These are phyloP conservation scores for Geotrichum europaeum DNA, from an alignment of 1,139 yeast species.

Conservation along the genomic window DNA sequence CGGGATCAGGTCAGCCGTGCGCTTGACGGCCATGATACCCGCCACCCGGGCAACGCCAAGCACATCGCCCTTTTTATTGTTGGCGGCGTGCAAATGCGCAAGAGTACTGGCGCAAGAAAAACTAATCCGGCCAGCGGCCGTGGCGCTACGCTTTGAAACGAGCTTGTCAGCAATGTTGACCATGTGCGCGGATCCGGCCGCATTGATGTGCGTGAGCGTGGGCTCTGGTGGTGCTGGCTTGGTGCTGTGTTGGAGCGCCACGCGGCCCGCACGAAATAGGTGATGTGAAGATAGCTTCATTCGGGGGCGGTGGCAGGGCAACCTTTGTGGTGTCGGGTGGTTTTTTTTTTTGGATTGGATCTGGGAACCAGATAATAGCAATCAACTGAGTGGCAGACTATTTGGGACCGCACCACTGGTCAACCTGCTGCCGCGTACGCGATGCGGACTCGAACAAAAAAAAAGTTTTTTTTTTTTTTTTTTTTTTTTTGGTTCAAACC, in stretches of 20 bases:
- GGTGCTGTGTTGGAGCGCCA: not conserved
- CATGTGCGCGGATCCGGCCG: slow-evolving; percentile 44
- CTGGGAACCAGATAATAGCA: no score
- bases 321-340: no score
- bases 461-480: no score
- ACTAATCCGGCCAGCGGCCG: slow-evolving; percentile 39
- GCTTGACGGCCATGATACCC: slow-evolving; percentile 47
- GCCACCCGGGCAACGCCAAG: slow-evolving; percentile 43
- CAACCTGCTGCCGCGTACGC: no score
- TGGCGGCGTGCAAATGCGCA: slow-evolving; percentile 33
- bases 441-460: no score
- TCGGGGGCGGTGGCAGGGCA: not conserved
- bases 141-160: slow-evolving; percentile 39
- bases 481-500: no score
- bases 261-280: not conserved
- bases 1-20: slow-evolving; percentile 42
- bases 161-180: slow-evolving; percentile 41
- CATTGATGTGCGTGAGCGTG: slow-evolving; percentile 42
- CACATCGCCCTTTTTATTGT: slow-evolving; percentile 47
- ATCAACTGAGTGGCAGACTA: no score
- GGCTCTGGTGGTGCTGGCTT: slow-evolving; percentile 21
- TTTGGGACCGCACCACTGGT: no score
- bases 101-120: slow-evolving; percentile 36
- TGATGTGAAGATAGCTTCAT: not conserved
- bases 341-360: no score